A percentile compares a stretch with the other conserved stretches of the same genome.
phyloP scores from a whole-genome alignment of 345 rosid species.

The Aquilaria malaccensis region DNA sequence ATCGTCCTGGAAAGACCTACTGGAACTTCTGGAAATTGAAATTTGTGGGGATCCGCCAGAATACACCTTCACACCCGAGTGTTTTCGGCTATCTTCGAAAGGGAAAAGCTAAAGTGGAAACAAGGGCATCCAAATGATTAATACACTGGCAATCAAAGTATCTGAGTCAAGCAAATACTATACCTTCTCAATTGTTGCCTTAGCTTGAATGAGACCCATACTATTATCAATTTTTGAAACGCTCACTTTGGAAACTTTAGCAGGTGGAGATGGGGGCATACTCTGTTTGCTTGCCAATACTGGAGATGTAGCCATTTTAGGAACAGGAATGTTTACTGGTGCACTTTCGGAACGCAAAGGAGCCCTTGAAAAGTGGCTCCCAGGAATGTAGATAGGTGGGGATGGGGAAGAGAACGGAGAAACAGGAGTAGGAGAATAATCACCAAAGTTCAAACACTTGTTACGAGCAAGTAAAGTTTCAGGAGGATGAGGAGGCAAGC shows the following conservation, averaged over 20 bases:
- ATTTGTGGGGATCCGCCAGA: constrained; percentile 43
- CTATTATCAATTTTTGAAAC: constrained; percentile 35
- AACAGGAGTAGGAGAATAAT: constrained; percentile 49
- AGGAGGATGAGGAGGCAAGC: constrained; percentile 53
- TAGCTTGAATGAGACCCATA: constrained; percentile 32
- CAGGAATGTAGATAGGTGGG: constrained; percentile 48
- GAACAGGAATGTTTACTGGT: constrained; percentile 58
- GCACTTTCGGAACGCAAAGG: constrained; percentile 74
- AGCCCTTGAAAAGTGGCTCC: constrained; percentile 30
- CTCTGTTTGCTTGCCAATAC: constrained; percentile 34
- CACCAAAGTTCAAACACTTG: constrained; percentile 43
- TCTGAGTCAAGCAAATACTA: constrained; percentile 6
- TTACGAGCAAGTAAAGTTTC: constrained; percentile 42
- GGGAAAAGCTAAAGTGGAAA: constrained; percentile 31
- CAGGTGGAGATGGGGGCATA: constrained; percentile 55
- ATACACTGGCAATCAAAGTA: background rate
- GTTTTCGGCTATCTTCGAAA: constrained; percentile 37
- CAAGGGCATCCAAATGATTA: constrained; percentile 9
- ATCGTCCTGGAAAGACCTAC: constrained; percentile 73
- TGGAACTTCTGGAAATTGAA: constrained; percentile 68
- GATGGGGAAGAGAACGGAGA: constrained; percentile 72
- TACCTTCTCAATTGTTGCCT: constrained; percentile 62
- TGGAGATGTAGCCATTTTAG: constrained; percentile 36
- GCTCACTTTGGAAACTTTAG: constrained; percentile 32
- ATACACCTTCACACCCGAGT: constrained; percentile 42